phyloP scores from a whole-genome alignment of 2,329 filamentous ascomycete species.

The Aspergillus japonicus region DNA sequence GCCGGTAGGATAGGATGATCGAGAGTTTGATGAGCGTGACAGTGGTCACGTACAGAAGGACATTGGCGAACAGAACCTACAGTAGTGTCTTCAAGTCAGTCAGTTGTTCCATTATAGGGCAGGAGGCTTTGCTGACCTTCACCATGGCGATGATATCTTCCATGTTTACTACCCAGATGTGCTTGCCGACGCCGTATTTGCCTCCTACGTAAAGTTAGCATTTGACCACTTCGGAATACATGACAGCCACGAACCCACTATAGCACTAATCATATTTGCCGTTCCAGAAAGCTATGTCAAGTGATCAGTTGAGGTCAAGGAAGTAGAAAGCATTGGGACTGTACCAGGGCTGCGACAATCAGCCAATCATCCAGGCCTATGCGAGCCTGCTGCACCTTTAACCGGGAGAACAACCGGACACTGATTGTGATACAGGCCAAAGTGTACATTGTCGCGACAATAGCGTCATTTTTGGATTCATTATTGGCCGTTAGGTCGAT shows the following conservation, averaged over 20 bases:
- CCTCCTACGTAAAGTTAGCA: constrained; percentile 7
- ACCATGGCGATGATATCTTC: constrained; percentile 10
- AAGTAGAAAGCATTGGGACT: not conserved
- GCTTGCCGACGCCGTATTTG: constrained; percentile 17
- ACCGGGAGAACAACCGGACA: constrained; percentile 1
- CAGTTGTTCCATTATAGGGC: not conserved
- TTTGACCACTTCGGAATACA: too few relatives aligned
- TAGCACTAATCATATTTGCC: constrained; percentile 2
- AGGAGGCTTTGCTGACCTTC: not conserved
- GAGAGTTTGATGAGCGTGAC: constrained; percentile 20
- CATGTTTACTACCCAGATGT: constrained; percentile 16
- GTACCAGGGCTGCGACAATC: constrained; percentile 1
- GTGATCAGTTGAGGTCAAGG: not conserved
- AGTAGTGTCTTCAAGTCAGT: not conserved
- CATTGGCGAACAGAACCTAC: constrained; percentile 18
- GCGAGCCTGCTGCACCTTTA: not conserved
- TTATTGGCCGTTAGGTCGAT: not conserved
- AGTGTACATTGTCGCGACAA: not conserved
- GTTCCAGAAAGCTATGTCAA: not conserved
- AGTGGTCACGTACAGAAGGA: constrained; percentile 15
- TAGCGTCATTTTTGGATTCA: not conserved
- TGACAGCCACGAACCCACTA: not conserved
- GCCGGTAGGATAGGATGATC: constrained; percentile 20
- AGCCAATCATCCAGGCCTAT: constrained; percentile 4
- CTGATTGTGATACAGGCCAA: not conserved